Percentiles rank a stretch among this genome's conserved stretches.
Conservation (phyloP, 352 stramenopile species). For the Phytophthora hibernalis region DNA sequence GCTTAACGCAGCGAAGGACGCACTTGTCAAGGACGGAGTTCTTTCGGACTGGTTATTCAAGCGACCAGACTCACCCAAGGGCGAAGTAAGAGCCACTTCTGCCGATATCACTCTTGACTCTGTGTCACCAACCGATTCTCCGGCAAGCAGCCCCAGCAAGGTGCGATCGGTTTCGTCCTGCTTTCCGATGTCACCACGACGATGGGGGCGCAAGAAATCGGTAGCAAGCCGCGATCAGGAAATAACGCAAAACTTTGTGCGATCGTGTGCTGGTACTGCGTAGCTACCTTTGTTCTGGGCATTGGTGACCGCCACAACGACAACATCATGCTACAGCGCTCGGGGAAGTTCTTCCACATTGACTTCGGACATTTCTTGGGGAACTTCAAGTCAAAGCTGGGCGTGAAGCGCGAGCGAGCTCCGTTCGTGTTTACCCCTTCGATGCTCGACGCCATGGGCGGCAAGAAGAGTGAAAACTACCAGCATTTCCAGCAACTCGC, state of each 20-base stretch:
- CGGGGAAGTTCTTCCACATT: slow-evolving; percentile 96
- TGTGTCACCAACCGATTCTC: slow-evolving; percentile 17
- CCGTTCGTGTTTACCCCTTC: slow-evolving; percentile 94
- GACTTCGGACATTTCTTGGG: slow-evolving; percentile 96
- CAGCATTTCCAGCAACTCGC: slow-evolving; percentile 74
- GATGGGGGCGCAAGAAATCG: slow-evolving; percentile 42
- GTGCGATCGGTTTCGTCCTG: slow-evolving; percentile 49
- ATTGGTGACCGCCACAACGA: slow-evolving; percentile 95
- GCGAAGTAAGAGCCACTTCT: slow-evolving; percentile 5
- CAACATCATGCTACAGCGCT: slow-evolving; percentile 95
- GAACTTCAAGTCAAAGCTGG: slow-evolving; percentile 95
- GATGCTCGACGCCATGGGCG: slow-evolving; percentile 90
- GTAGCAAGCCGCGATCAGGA: slow-evolving; percentile 46
- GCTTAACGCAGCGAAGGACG: slow-evolving; percentile 71
- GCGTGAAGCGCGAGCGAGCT: slow-evolving; percentile 90
- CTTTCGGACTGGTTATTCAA: slow-evolving; percentile 82
- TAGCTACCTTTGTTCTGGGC: slow-evolving; percentile 94
- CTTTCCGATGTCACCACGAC: slow-evolving; percentile 59
- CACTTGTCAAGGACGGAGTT: slow-evolving; percentile 63
- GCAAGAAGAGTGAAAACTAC: slow-evolving; percentile 78
- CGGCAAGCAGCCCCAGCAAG: slow-evolving; percentile 22
- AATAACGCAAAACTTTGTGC: slow-evolving; percentile 89
- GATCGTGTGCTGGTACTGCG: slow-evolving; percentile 92
- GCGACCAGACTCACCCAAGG: slow-evolving; percentile 6
- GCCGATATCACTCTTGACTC: slow-evolving; percentile 19